Base-by-base conservation (phyloP, 2,329 filamentous ascomycete genomes). In the Fusarium equiseti region DNA sequence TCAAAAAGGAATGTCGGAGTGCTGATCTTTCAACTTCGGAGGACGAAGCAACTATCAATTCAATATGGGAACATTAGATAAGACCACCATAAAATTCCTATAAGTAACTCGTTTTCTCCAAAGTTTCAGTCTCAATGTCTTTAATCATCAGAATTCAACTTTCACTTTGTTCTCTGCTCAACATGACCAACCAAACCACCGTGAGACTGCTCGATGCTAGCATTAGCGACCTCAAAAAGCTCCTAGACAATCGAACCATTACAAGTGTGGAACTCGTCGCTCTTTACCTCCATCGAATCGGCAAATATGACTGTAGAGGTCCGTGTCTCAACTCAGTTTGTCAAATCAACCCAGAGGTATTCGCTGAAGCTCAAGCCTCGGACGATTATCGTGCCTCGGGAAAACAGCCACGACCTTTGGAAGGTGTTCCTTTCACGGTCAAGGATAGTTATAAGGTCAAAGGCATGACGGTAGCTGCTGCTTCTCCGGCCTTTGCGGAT, bases 401-500 rank as follows among this genome's bases (percentile, higher is more conserved):
- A 8, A 62, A 57, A 1, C 48, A 78, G 1, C 78, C 57, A 0
- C 50, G 57, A 2, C 26, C 44, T 5, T 38, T 89, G 0, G 86
- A 90, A 68, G 86, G 88, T 2, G 87, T 90, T 9, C 86, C 87
- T 0, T 89, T 82, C 63, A 87, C 86, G 0, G 79, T 88, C 66
- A 89, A 90, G 72, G 87, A 90, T 71, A 86, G 82, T 71, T 89
- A 85, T 78, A 87, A 85, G 68, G 83, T 85, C 27, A 80, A 81
- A 26, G 85, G 84, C 3, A 83, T 89, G 80, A 87, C 83, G 0
- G 84, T 86, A 0, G 85, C 87, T 0, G 78, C 82, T 51, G 88
- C 86, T 1, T 89, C 87, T 0, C 85, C 85, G 3, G 88, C 87
- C 0, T 87, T 90, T 59, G 72, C 81, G 31, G 72, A 83, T 9